These are phyloP conservation scores for Geosmithia morbida DNA, from an alignment of 2,329 filamentous ascomycete species.

Conservation along the genomic window DNA sequence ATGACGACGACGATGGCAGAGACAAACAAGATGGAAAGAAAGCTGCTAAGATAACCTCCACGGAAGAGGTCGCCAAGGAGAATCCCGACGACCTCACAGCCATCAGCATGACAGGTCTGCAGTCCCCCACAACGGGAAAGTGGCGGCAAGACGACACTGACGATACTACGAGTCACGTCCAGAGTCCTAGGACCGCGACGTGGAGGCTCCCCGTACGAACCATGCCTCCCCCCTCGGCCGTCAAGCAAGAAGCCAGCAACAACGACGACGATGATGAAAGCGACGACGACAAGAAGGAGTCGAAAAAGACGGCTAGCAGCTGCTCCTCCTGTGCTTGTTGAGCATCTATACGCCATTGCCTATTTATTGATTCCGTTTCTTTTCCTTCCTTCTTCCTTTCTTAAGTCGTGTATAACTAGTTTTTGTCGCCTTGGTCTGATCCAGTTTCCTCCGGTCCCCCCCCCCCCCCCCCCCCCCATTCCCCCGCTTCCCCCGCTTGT, in stretches of 20 bases:
- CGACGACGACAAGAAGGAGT: slow-evolving; percentile 5
- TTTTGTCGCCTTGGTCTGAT: too few species aligned
- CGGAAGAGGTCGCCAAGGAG: slow-evolving; percentile 4
- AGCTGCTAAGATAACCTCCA: slow-evolving; percentile 1
- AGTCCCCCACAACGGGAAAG: slow-evolving; percentile 29
- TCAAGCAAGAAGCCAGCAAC: slow-evolving; percentile 13
- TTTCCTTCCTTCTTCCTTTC: background rate
- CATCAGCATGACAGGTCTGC: slow-evolving; percentile 16
- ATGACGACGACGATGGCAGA: slow-evolving; percentile 3
- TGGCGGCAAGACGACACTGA: slow-evolving; percentile 17
- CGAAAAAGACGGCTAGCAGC: background rate
- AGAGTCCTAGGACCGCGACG: slow-evolving; percentile 25
- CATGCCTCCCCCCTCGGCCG: slow-evolving; percentile 5
- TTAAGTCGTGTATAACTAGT: too few species aligned
- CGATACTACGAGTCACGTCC: slow-evolving; percentile 17
- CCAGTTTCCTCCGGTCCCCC: too few species aligned
- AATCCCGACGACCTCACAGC: slow-evolving; percentile 2
- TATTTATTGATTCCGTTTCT: background rate
- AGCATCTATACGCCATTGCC: background rate
- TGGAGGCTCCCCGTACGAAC: slow-evolving; percentile 19
- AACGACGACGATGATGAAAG: slow-evolving; percentile 5
- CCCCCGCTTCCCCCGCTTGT: background rate
- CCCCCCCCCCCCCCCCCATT: too few species aligned
- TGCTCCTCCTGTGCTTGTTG: background rate
- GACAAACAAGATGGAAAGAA: slow-evolving; percentile 3